phyloP scores from a whole-genome alignment of 2,329 filamentous ascomycete species.

The Rhytidhysteron rufulum region DNA sequence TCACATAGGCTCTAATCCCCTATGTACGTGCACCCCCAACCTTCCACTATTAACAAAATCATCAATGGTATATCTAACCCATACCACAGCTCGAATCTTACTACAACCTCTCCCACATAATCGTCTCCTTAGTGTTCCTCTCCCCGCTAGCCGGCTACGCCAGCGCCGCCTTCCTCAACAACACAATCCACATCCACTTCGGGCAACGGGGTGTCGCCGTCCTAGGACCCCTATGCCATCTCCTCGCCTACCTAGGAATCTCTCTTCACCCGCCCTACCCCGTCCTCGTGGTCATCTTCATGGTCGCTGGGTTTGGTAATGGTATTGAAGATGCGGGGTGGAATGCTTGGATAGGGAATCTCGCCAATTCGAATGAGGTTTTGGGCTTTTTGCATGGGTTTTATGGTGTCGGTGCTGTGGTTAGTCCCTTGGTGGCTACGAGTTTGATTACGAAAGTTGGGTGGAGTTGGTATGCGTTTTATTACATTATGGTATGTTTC shows the following conservation, averaged over 20 bases:
- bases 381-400: slow-evolving; percentile 69
- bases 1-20: slow-evolving; percentile 42
- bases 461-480: slow-evolving; percentile 68
- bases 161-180: slow-evolving; percentile 61
- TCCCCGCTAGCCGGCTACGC: slow-evolving; percentile 65
- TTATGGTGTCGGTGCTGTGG: slow-evolving; percentile 68
- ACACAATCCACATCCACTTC: slow-evolving; percentile 58
- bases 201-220: slow-evolving; percentile 71
- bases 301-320: slow-evolving; percentile 67
- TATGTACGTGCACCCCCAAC: slow-evolving; percentile 35
- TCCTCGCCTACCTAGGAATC: slow-evolving; percentile 63
- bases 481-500: slow-evolving; percentile 65
- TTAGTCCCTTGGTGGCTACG: slow-evolving; percentile 68
- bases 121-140: slow-evolving; percentile 65
- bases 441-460: slow-evolving; percentile 63
- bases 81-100: slow-evolving; percentile 57
- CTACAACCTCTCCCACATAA: slow-evolving; percentile 58
- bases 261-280: slow-evolving; percentile 67
- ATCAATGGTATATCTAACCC: slow-evolving; percentile 5
- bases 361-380: slow-evolving; percentile 70
- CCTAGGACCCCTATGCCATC: slow-evolving; percentile 59
- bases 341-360: slow-evolving; percentile 65
- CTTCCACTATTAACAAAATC: not conserved
- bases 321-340: slow-evolving; percentile 63
- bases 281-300: slow-evolving; percentile 60